Conservation (phyloP, 805 yeast genomes). For the Yarrowia sp. region DNA sequence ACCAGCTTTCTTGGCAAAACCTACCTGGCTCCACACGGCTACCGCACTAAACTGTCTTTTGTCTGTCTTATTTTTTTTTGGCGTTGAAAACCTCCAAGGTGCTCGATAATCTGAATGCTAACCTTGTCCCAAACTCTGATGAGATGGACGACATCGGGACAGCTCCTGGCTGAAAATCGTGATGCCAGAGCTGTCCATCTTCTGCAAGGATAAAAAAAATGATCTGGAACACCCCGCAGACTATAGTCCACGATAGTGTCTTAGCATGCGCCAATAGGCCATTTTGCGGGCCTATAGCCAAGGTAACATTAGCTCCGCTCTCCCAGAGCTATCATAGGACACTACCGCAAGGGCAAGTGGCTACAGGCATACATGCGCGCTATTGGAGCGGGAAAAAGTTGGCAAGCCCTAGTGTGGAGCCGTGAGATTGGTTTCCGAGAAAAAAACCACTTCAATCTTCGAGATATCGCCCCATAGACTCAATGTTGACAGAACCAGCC, state of each 20-base stretch:
- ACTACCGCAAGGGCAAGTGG: background rate
- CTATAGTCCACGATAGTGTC: background rate
- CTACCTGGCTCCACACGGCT: background rate
- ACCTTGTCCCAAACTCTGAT: background rate
- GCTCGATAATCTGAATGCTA: background rate
- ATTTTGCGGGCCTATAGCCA: background rate
- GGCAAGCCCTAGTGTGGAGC: no score
- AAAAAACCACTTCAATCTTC: background rate
- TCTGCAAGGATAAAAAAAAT: no score
- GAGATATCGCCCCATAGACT: background rate
- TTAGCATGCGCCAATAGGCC: background rate
- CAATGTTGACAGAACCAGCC: background rate
- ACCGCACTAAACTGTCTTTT: background rate
- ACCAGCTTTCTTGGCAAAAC: constrained; percentile 7
- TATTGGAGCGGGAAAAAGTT: background rate
- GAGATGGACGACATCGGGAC: background rate
- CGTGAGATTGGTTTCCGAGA: background rate
- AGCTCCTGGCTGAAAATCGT: no score
- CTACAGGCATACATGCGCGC: background rate
- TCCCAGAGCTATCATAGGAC: background rate
- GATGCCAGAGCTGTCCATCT: no score
- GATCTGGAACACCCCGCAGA: background rate
- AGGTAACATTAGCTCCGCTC: background rate
- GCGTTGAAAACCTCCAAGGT: background rate
- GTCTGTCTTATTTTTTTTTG: background rate